These are phyloP conservation scores for Colletotrichum shisoi DNA, from an alignment of 2,329 filamentous ascomycete species.

Conservation along the genomic window DNA sequence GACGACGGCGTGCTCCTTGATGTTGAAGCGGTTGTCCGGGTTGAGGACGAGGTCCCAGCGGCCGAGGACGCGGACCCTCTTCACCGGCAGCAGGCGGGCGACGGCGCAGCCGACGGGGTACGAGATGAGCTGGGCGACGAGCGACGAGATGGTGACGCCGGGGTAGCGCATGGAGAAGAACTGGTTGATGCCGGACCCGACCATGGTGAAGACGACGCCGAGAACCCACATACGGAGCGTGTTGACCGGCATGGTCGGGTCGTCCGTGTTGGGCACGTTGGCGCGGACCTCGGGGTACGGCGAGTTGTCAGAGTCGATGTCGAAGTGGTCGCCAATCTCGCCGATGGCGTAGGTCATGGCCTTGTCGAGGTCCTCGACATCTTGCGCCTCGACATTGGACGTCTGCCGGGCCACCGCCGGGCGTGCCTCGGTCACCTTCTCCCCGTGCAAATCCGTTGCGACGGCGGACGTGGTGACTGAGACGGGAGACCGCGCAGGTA, in stretches of 20 bases:
- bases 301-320: constrained; percentile 44
- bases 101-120: constrained; percentile 50
- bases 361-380: constrained; percentile 25
- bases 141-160: constrained; percentile 49
- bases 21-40: constrained; percentile 57
- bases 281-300: constrained; percentile 52
- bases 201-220: constrained; percentile 47
- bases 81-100: constrained; percentile 48
- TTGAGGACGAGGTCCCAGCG: constrained; percentile 52
- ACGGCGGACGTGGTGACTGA: constrained; percentile 14
- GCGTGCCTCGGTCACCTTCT: constrained; percentile 4
- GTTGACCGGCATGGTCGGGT: constrained; percentile 47
- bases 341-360: constrained; percentile 31
- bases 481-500: not conserved
- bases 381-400: constrained; percentile 14
- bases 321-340: constrained; percentile 30
- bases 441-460: constrained; percentile 1
- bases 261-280: constrained; percentile 53
- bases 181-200: constrained; percentile 49
- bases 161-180: constrained; percentile 52
- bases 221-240: constrained; percentile 50
- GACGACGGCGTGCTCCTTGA: constrained; percentile 63
- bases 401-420: not conserved
- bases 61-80: constrained; percentile 46
- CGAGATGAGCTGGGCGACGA: constrained; percentile 50